Conservation (phyloP, 2,329 filamentous ascomycete species). For the Zymoseptoria brevis region DNA sequence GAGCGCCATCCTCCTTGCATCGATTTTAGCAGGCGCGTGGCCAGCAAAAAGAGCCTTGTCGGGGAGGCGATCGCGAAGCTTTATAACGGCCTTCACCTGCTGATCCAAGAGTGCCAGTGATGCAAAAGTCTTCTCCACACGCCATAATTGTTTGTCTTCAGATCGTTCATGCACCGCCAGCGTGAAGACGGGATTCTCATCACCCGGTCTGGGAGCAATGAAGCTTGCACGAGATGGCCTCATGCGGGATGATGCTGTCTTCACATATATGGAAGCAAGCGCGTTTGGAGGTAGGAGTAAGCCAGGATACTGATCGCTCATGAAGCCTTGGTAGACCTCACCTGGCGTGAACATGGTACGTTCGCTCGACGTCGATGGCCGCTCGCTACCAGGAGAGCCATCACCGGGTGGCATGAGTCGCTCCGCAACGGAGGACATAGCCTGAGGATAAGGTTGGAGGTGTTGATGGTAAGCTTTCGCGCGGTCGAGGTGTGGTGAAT, state of each 20-base stretch:
- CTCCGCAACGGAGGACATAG: constrained; percentile 13
- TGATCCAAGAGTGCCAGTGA: constrained; percentile 77
- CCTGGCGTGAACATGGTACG: constrained; percentile 25
- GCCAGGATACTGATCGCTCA: constrained; percentile 79
- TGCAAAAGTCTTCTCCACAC: constrained; percentile 81
- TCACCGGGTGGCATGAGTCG: constrained; percentile 16
- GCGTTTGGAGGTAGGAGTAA: constrained; percentile 82
- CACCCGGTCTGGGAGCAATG: constrained; percentile 67
- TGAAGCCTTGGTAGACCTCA: constrained; percentile 65
- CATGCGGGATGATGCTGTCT: constrained; percentile 88
- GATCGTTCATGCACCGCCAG: constrained; percentile 75
- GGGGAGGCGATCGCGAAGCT: constrained; percentile 68
- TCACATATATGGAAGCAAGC: constrained; percentile 74
- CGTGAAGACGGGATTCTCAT: constrained; percentile 92
- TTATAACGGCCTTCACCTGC: constrained; percentile 64
- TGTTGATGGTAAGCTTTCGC: constrained; percentile 30
- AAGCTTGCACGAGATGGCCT: constrained; percentile 83
- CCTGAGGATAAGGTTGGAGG: constrained; percentile 13
- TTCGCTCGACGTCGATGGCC: constrained; percentile 21
- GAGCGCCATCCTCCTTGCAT: constrained; percentile 71
- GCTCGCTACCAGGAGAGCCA: constrained; percentile 19
- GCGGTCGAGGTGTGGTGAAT: constrained; percentile 41
- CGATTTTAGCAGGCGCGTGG: constrained; percentile 87
- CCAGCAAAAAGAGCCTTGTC: constrained; percentile 83
- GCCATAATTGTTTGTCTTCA: constrained; percentile 74